Evolutionary conservation across 2,329 filamentous ascomycete species (phyloP), one percentile per base, ranked within the genome.

Genomic region (Blastomyces parvus): DNA sequence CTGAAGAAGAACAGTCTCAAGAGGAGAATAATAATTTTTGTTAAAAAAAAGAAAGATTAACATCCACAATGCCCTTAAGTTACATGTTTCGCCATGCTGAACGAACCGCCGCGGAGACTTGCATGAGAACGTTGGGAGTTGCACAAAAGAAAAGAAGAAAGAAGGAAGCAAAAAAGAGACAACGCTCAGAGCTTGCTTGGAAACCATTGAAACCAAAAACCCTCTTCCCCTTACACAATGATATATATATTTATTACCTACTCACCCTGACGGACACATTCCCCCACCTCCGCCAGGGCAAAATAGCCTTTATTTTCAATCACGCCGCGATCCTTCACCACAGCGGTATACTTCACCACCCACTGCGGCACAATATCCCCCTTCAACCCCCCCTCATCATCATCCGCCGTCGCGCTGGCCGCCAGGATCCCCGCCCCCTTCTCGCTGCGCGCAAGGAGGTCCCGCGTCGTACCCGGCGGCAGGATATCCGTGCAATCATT

Each of bases 251-350:
- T 13, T 50, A 50, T n/a, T 19, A 27, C 62, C 69, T 63, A 74
- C 65, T 69, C 65, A 66, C 68, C 66, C 33, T 69, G 67, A 59
- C 71, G 69, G 61, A 78, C 73, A 67, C 77, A 79, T 62, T 80
- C 79, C 57, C 80, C 79, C 67, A 94, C 76, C 72, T 91, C 87
- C 2, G 92, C 93, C 25, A 87, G 86, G 1, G 93, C 93, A 80
- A 97, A 97, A 76, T 97, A 97, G 8, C 94, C 94, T 80, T 97
- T 99, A 74, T 94, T 96, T 81, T 99, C 94, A 67, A 99, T 93
- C 9, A 99, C 94, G 17, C 94, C 94, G 62, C 94, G 83, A 74
- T 97, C 89, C 74, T 89, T 89, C 50, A 97, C 90, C 64, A 97
- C 93, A 0, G 94, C 94, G 46, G 93, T 97, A 74, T 99, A 99